These are phyloP conservation scores for Bacidia rubella DNA, from an alignment of 495 filamentous ascomycete genomes.

Conservation along the genomic window DNA sequence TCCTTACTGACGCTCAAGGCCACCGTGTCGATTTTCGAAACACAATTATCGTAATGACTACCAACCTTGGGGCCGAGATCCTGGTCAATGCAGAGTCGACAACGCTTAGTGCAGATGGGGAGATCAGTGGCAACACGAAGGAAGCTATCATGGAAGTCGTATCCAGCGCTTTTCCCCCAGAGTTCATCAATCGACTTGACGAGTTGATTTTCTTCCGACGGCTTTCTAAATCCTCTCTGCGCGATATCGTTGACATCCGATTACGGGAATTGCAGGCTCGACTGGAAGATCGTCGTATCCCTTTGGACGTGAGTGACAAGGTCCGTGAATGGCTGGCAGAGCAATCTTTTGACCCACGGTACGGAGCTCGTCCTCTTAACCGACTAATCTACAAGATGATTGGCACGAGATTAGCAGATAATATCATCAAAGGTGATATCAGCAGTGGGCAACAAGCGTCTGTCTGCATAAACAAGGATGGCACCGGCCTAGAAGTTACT, in stretches of 20 bases:
- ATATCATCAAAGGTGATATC: constrained; percentile 78
- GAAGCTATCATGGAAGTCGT: constrained; percentile 84
- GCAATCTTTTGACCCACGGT: constrained; percentile 78
- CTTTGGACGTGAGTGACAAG: constrained; percentile 50
- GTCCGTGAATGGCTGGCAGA: constrained; percentile 79
- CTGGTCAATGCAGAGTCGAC: constrained; percentile 31
- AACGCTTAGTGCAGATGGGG: constrained; percentile 35
- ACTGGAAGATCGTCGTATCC: constrained; percentile 79
- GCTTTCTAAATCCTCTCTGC: constrained; percentile 59
- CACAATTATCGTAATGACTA: constrained; percentile 90
- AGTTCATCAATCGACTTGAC: constrained; percentile 93
- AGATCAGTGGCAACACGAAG: constrained; percentile 57
- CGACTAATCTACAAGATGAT: constrained; percentile 79
- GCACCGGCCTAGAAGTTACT: no score
- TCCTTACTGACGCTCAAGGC: constrained; percentile 87
- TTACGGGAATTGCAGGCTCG: constrained; percentile 69
- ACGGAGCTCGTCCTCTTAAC: constrained; percentile 88
- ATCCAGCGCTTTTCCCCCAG: constrained; percentile 60
- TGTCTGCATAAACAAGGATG: constrained; percentile 48
- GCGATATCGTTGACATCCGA: constrained; percentile 89
- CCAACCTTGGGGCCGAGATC: constrained; percentile 58
- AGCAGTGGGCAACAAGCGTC: constrained; percentile 56
- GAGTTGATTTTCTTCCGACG: constrained; percentile 93
- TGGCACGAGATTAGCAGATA: constrained; percentile 75
- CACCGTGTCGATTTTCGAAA: constrained; percentile 95